These are phyloP conservation scores for Fraxinus quadrangulata DNA, from an alignment of 257 asterid species.

Conservation along the genomic window DNA sequence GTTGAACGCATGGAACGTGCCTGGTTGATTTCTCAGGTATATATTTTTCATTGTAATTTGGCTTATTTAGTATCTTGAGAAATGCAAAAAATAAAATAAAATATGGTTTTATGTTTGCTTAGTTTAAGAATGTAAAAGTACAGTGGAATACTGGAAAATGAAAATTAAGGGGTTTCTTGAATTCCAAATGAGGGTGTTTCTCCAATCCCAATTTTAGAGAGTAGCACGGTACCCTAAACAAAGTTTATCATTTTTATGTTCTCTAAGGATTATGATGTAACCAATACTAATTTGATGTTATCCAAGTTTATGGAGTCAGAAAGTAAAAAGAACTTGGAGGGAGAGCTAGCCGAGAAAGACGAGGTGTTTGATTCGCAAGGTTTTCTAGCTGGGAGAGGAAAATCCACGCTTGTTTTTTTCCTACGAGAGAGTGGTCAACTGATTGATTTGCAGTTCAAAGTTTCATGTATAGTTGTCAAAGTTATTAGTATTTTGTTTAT, in stretches of 20 bases:
- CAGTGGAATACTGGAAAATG: neutral
- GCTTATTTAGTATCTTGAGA: neutral
- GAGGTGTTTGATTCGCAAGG: too few species aligned
- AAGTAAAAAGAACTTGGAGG: neutral
- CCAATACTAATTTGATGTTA: neutral
- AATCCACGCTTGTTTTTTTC: too few species aligned
- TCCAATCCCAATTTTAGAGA: neutral
- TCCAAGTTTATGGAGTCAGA: neutral
- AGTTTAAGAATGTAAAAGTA: neutral
- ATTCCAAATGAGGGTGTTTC: neutral
- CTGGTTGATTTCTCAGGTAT: constrained; percentile 86
- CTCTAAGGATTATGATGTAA: neutral
- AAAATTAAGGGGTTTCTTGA: constrained; percentile 1
- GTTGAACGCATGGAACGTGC: too few species aligned
- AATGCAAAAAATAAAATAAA: neutral
- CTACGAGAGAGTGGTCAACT: neutral
- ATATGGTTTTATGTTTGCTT: neutral
- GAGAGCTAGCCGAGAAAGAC: neutral
- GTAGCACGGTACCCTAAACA: neutral
- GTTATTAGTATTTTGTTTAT: too few species aligned
- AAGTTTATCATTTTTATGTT: neutral
- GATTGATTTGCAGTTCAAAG: neutral
- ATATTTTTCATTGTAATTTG: neutral
- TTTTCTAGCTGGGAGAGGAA: too few species aligned
- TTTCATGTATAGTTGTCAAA: too few species aligned